Percentiles rank a stretch among this genome's conserved stretches.
phyloP scores from a whole-genome alignment of 495 filamentous ascomycete species.

The Aspergillus bertholletiae region DNA sequence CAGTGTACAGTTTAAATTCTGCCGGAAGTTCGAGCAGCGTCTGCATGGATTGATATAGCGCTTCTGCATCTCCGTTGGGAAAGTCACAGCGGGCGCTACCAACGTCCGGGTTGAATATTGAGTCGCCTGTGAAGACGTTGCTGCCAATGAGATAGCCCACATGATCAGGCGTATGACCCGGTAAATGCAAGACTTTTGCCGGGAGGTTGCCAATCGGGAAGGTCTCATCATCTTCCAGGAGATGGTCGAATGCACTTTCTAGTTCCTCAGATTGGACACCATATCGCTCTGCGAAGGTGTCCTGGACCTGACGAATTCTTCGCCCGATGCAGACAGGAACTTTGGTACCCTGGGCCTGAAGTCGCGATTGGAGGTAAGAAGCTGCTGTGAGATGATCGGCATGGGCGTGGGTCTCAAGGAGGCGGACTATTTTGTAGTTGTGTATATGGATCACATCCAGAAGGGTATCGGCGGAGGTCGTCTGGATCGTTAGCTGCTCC shows the following conservation, averaged over 20 bases:
- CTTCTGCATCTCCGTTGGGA: constrained; percentile 47
- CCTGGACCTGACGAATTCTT: constrained; percentile 50
- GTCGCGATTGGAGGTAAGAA: constrained; percentile 47
- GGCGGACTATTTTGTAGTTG: constrained; percentile 41
- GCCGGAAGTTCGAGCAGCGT: constrained; percentile 44
- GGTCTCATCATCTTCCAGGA: constrained; percentile 51
- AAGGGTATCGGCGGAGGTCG: constrained; percentile 45
- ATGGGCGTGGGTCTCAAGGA: constrained; percentile 61
- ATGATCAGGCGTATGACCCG: constrained; percentile 62
- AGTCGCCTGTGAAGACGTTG: constrained; percentile 62
- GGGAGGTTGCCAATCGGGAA: constrained; percentile 48
- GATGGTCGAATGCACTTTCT: constrained; percentile 43
- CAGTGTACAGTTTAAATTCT: constrained; percentile 46
- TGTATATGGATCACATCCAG: constrained; percentile 37
- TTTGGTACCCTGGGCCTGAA: constrained; percentile 24
- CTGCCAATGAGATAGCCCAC: constrained; percentile 56
- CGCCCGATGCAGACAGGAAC: constrained; percentile 51
- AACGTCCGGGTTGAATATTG: constrained; percentile 56
- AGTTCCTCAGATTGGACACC: constrained; percentile 38
- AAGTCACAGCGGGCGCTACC: constrained; percentile 60
- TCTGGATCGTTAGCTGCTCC: constrained; percentile 40
- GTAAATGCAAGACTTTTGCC: constrained; percentile 49
- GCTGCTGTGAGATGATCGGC: constrained; percentile 61
- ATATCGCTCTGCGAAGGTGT: constrained; percentile 46
- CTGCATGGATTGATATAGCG: constrained; percentile 41